These are phyloP conservation scores for Barnettozyma pratensis DNA, from an alignment of 805 yeast species.

Conservation along the genomic window DNA sequence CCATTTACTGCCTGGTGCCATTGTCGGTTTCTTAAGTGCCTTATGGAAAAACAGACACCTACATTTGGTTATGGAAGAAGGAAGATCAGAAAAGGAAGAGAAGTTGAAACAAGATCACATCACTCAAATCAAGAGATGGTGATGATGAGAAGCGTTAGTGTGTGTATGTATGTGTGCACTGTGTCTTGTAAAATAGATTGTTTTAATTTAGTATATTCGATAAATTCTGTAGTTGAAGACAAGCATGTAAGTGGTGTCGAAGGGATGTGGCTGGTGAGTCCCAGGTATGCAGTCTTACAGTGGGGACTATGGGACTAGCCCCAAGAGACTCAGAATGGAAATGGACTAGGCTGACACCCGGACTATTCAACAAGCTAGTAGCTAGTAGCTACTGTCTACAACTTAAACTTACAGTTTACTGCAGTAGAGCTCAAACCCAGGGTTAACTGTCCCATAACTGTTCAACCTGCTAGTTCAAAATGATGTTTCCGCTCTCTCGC, in stretches of 20 bases:
- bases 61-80: conserved; percentile 12
- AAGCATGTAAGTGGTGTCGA: not conserved
- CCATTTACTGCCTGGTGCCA: conserved; percentile 55
- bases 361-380: too few species aligned
- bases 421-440: too few species aligned
- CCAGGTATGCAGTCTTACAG: too few species aligned
- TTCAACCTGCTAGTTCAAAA: too few species aligned
- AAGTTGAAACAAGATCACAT: not conserved
- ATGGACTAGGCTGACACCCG: too few species aligned
- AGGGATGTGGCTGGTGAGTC: not conserved
- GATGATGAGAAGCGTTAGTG: not conserved
- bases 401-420: too few species aligned
- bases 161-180: not conserved
- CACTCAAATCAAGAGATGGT: not conserved
- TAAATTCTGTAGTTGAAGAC: not conserved
- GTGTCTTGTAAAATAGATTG: not conserved
- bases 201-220: not conserved
- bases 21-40: conserved; percentile 55
- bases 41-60: conserved; percentile 16
- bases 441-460: too few species aligned
- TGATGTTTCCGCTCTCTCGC: too few species aligned
- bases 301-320: not conserved
- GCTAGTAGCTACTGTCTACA: too few species aligned
- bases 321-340: not conserved
- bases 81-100: conserved; percentile 4